phyloP scores from a whole-genome alignment of 139 green algal genomes.

The Chlorella sorokiniana region DNA sequence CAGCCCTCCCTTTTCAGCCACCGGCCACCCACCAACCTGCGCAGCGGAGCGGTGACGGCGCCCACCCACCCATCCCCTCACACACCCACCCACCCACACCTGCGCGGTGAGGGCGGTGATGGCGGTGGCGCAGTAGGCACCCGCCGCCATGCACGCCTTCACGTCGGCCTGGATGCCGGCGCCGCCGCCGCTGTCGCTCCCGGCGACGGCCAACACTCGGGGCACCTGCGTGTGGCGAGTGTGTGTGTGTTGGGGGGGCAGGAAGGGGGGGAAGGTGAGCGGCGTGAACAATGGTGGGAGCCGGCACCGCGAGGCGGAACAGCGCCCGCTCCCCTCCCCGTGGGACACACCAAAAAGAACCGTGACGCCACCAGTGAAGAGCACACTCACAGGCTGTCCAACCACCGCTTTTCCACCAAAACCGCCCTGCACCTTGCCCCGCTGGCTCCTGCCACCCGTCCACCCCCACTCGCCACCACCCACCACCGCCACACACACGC shows the following conservation, averaged over 20 bases:
- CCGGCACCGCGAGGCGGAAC: no score
- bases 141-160: conserved; percentile 72
- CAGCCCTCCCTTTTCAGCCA: background rate
- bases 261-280: background rate
- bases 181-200: conserved; percentile 92
- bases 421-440: no score
- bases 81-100: background rate
- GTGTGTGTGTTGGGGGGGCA: background rate
- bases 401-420: no score
- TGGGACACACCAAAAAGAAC: no score
- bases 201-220: conserved; percentile 81
- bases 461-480: no score
- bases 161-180: conserved; percentile 91
- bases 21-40: no score
- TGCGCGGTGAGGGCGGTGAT: conserved; percentile 94
- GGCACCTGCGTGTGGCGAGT: conserved; percentile 44
- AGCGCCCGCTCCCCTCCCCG: no score
- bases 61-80: background rate
- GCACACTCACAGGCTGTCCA: no score
- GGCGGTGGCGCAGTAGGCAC: conserved; percentile 78
- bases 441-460: no score
- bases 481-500: background rate
- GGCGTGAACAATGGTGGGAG: no score
- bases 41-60: no score
- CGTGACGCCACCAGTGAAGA: no score